These are phyloP conservation scores for Podila minutissima DNA, from an alignment of 192 early-diverging fungal species.

Conservation along the genomic window DNA sequence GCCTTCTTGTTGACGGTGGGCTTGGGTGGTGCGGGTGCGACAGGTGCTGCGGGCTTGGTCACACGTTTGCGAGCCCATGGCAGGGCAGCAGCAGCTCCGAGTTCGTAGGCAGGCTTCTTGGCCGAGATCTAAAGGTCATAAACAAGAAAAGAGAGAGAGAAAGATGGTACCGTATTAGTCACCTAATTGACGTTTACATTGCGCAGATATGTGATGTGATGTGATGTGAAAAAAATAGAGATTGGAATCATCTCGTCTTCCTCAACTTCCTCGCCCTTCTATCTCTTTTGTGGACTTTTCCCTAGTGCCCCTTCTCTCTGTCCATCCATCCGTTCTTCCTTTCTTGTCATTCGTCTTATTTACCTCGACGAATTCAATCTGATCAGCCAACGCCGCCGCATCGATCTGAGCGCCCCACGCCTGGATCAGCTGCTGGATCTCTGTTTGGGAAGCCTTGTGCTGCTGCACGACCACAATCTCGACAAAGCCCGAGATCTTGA, in stretches of 20 bases:
- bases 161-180: neutral
- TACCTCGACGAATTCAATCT: constrained; percentile 56
- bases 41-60: constrained; percentile 6
- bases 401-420: constrained; percentile 68
- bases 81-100: constrained; percentile 85
- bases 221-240: neutral
- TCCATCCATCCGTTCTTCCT: no score
- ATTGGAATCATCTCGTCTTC: neutral
- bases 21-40: constrained; percentile 41
- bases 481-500: constrained; percentile 90
- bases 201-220: neutral
- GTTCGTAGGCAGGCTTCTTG: constrained; percentile 86
- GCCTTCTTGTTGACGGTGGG: constrained; percentile 41
- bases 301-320: no score
- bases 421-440: constrained; percentile 56
- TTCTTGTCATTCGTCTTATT: neutral
- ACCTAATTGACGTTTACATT: neutral
- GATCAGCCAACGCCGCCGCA: constrained; percentile 46
- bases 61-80: constrained; percentile 80
- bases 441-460: constrained; percentile 54
- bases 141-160: constrained; percentile 7
- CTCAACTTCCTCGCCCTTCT: neutral
- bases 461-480: constrained; percentile 58
- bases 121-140: constrained; percentile 60
- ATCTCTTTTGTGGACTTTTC: neutral